These are phyloP conservation scores for Tuber indicum DNA, from an alignment of 495 filamentous ascomycete species.

Conservation along the genomic window DNA sequence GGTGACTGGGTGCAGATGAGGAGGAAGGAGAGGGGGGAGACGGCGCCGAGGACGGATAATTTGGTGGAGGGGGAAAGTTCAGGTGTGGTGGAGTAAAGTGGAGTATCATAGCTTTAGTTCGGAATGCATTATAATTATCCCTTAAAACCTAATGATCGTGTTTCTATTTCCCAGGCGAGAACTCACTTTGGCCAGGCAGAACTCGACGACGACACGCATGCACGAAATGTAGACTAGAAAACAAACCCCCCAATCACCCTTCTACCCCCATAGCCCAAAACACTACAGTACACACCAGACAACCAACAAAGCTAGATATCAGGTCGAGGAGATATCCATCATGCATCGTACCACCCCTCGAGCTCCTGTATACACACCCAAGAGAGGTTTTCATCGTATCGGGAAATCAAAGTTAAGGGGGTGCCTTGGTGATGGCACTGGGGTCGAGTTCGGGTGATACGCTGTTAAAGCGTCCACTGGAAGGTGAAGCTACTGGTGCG, in stretches of 20 bases:
- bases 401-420: too few species aligned
- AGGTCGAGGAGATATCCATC: too few species aligned
- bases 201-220: not conserved
- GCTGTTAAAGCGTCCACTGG: not conserved
- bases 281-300: too few species aligned
- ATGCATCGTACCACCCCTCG: too few species aligned
- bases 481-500: too few species aligned
- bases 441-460: not conserved
- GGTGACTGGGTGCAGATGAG: constrained; percentile 68
- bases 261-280: too few species aligned
- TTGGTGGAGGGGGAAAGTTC: not conserved
- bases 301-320: not conserved
- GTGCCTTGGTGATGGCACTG: too few species aligned
- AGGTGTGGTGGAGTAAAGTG: not conserved
- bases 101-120: not conserved
- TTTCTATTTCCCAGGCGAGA: not conserved
- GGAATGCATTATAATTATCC: not conserved
- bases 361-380: too few species aligned
- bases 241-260: too few species aligned
- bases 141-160: not conserved
- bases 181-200: not conserved
- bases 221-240: not conserved
- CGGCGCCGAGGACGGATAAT: constrained; percentile 27
- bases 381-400: too few species aligned
- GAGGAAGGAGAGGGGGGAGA: constrained; percentile 53